Conservation (phyloP, 345 rosid species). For the Dimocarpus longan region DNA sequence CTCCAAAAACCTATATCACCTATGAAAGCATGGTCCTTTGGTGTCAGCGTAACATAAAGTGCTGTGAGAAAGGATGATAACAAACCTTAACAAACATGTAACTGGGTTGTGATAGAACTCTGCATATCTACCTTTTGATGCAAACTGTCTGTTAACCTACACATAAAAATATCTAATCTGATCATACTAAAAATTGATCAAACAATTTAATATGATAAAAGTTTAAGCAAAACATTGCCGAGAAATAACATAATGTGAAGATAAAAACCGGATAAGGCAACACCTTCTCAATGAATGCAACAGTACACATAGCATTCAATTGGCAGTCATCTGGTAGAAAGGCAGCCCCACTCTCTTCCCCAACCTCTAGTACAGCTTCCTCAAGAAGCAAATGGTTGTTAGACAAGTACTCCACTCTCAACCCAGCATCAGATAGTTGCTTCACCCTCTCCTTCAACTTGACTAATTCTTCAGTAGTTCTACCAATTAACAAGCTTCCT, state of each 20-base stretch:
- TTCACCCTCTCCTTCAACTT: slow-evolving; percentile 58
- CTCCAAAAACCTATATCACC: not conserved
- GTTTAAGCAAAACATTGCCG: not conserved
- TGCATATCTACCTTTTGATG: slow-evolving; percentile 66
- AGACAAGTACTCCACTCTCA: slow-evolving; percentile 68
- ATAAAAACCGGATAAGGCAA: slow-evolving; percentile 17
- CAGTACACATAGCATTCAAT: slow-evolving; percentile 74
- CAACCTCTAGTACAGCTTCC: slow-evolving; percentile 67
- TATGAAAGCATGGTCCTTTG: not conserved
- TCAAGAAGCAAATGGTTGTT: slow-evolving; percentile 46
- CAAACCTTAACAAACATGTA: slow-evolving; percentile 63
- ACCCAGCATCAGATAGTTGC: slow-evolving; percentile 66
- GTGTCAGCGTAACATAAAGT: not conserved
- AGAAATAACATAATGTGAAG: not conserved
- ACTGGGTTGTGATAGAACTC: slow-evolving; percentile 85
- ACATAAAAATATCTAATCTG: slow-evolving; percentile 11
- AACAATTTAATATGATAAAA: not conserved
- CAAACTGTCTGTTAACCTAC: slow-evolving; percentile 69
- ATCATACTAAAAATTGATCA: not conserved
- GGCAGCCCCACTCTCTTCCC: slow-evolving; percentile 67
- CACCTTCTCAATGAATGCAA: slow-evolving; percentile 75
- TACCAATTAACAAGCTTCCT: slow-evolving; percentile 86
- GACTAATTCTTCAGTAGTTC: slow-evolving; percentile 53
- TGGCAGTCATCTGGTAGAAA: slow-evolving; percentile 82
- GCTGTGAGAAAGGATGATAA: slow-evolving; percentile 5